phyloP scores from a whole-genome alignment of 352 stramenopile species.

The Saprolegnia parasitica region DNA sequence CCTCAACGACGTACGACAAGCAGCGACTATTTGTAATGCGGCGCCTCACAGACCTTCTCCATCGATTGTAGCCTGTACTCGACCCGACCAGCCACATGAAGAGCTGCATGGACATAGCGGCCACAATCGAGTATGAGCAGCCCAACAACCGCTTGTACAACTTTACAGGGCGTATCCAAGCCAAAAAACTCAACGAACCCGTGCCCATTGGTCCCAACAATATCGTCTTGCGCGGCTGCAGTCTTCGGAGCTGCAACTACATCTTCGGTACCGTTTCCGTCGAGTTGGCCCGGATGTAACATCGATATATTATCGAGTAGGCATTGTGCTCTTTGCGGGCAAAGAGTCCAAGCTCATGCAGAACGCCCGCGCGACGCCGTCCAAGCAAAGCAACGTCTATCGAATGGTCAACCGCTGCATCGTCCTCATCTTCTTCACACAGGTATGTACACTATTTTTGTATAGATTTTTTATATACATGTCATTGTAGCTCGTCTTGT shows the following conservation, averaged over 20 bases:
- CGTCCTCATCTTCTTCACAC: conserved; percentile 59
- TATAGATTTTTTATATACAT: conserved; percentile 59
- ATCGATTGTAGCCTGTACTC: conserved; percentile 18
- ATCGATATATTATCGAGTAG: no score
- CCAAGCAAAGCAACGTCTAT: conserved; percentile 72
- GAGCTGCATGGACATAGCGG: conserved; percentile 8
- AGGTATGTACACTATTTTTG: conserved; percentile 29
- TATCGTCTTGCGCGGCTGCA: conserved; percentile 82
- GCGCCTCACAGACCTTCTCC: no score
- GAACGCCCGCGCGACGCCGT: conserved; percentile 56
- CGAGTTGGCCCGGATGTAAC: no score
- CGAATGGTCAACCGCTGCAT: conserved; percentile 66
- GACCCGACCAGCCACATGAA: conserved; percentile 6
- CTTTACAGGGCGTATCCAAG: conserved; percentile 81
- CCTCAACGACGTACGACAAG: conserved; percentile 63
- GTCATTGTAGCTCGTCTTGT: conserved; percentile 52
- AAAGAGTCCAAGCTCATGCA: conserved; percentile 86
- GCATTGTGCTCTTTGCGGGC: conserved; percentile 87
- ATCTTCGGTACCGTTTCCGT: conserved; percentile 82
- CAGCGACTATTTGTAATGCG: conserved; percentile 33
- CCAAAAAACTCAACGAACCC: conserved; percentile 45
- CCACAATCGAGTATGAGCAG: conserved; percentile 46
- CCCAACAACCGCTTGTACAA: conserved; percentile 89
- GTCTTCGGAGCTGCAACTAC: conserved; percentile 87
- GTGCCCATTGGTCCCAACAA: conserved; percentile 74